These are phyloP conservation scores for Lecanosticta acicola DNA, from an alignment of 2,329 filamentous ascomycete genomes.

Conservation along the genomic window DNA sequence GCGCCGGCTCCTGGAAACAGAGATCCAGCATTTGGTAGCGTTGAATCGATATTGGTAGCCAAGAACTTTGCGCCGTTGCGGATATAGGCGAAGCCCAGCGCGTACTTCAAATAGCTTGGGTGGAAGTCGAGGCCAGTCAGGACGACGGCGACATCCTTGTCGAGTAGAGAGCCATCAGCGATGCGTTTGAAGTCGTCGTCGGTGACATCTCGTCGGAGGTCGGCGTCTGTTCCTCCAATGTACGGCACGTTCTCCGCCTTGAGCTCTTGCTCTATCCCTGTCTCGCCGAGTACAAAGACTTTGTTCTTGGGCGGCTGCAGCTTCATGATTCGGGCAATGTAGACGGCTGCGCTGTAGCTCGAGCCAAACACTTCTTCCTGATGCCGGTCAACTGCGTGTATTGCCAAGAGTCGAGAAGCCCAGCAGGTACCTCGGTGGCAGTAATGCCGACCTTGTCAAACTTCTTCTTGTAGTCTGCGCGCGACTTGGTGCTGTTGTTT, in stretches of 20 bases:
- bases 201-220: slow-evolving; percentile 69
- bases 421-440: slow-evolving; percentile 52
- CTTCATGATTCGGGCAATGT: slow-evolving; percentile 87
- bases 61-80: slow-evolving; percentile 76
- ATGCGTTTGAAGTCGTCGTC: slow-evolving; percentile 75
- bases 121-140: slow-evolving; percentile 90
- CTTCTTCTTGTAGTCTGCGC: slow-evolving; percentile 87
- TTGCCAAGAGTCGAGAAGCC: no score
- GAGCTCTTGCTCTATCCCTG: slow-evolving; percentile 85
- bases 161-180: slow-evolving; percentile 66
- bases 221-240: slow-evolving; percentile 80
- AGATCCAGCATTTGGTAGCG: slow-evolving; percentile 71
- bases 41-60: slow-evolving; percentile 89
- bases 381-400: no score
- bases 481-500: slow-evolving; percentile 97
- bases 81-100: slow-evolving; percentile 80
- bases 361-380: slow-evolving; percentile 93
- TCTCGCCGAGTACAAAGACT: slow-evolving; percentile 88
- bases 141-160: slow-evolving; percentile 84
- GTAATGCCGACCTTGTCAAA: slow-evolving; percentile 76
- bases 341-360: slow-evolving; percentile 89
- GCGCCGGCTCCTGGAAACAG: slow-evolving; percentile 91
- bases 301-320: slow-evolving; percentile 76
- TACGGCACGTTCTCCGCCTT: slow-evolving; percentile 70
- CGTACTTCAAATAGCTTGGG: slow-evolving; percentile 88